Evolutionary conservation across 1,284 basidiomycete species (phyloP), one percentile per base, ranked within the genome.

Genomic region (Schizophyllum commune): DNA sequence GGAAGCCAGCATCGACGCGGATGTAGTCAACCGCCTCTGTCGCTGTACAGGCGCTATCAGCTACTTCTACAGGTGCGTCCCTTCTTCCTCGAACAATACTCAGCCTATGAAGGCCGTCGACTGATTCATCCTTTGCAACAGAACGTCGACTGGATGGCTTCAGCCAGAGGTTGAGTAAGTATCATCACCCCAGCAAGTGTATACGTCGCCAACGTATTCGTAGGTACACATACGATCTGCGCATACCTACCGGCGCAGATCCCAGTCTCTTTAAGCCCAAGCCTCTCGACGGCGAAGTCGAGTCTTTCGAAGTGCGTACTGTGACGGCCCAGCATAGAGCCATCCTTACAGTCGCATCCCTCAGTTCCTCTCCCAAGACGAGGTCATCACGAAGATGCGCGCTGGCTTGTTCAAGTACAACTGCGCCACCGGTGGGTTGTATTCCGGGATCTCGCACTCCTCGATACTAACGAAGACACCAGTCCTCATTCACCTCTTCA

Each of bases 211-310:
- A 15, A 27, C 58, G 13, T 11, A 27, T 19, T 57, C n/a, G 8
- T 27, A 90, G 88, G 76, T 94, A 91, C 69, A 76, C 89, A 7
- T 97, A 94, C 69, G 92, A 96, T 67, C 77, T 96, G 59, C 73
- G 75, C 55, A 80, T 95, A 27, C 92, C 92, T 0, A 64, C 77
- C 1, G 75, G 74, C 56, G 69, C 75, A 17, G 80, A 84, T 63
- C 68, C 79, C 22, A 63, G 68, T 7, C 66, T 73, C 4, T 85
- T 92, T 64, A 75, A 80, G 52, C 91, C 92, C 0, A 80, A 78
- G 56, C 95, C 95, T 0, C 79, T 86, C 51, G 96, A 98, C 66
- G 94, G 92, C 33, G 96, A 98, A 72, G 96, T 98, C 4, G 94
- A 97, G 70, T 88, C 83, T 0, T 98, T 98, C 68, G 86, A 89